Base-by-base conservation (phyloP, 2,329 filamentous ascomycete species). In the Aureobasidium uvarum region DNA sequence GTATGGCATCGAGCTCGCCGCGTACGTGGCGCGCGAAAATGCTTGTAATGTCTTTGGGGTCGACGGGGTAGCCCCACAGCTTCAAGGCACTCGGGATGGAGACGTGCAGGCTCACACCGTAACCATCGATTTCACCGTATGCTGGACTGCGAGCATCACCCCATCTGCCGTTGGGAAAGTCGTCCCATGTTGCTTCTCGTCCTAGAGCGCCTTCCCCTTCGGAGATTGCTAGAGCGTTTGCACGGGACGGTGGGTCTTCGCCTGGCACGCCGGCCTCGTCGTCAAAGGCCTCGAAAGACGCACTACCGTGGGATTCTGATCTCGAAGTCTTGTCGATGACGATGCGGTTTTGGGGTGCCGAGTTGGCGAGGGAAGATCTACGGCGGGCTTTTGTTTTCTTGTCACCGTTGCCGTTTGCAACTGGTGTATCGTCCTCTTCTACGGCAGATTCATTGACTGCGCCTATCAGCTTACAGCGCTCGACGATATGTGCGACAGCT, bases 101-200 rank as follows among this genome's bases (percentile, higher is more conserved):
- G 74, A 97, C 91, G 79, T 97, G 95, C 45, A 99, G 82, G 65
- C 89, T 95, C n/a, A 96, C 92, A 13, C 95, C 95, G 74, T 98
- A 98, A n/a, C 94, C 94, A 74, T 98, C 93, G 66, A 97, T 97
- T 77, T 97, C 92, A 72, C 94, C 94, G 74, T 96, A 98, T 0
- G 94, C 94, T 39, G 92, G 92, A 2, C 92, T 96, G 62, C 94
- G 86, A 5, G 93, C 91, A 73, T 97, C 94, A 74, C 94, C 94
- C 87, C 94, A 98, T 64, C 94, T 86, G 33, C 94, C 95, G 80
- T 98, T 98, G 68, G 94, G 94, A 77, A 92, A 99, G 72, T 99
- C 95, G 73, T 99, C 95, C 95, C 95, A 99, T 0, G 95, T 99
- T 39, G 95, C 95, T 81, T 98, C 94, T 58, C 95, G 85, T 13